Evolutionary conservation across 495 filamentous ascomycete species (phyloP).

Genomic region (Penicillium waksmanii): DNA sequence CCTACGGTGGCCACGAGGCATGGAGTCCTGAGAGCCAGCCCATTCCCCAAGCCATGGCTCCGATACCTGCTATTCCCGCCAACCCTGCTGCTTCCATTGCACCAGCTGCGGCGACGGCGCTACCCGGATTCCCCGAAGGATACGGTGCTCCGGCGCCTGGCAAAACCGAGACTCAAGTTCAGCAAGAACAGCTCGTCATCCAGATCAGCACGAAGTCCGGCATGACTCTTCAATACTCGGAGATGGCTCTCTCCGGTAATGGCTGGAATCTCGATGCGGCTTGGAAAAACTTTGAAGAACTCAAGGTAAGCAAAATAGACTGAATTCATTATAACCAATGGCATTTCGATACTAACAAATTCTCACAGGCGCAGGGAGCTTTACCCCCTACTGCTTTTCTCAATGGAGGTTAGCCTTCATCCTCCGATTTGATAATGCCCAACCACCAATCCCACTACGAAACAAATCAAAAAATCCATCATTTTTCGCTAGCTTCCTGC

Average conservation of each 20-base stretch:
- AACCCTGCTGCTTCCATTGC: conserved; percentile 12
- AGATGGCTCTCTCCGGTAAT: conserved; percentile 69
- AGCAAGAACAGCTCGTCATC: conserved; percentile 64
- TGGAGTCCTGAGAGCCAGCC: conserved; percentile 55
- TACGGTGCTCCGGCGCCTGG: conserved; percentile 46
- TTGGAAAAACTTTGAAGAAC: conserved; percentile 64
- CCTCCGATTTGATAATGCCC: neutral
- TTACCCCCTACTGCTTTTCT: conserved; percentile 47
- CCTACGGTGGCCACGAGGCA: conserved; percentile 64
- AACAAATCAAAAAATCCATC: neutral
- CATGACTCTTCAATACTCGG: conserved; percentile 73
- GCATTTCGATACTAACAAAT: neutral
- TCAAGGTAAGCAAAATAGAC: conserved; percentile 41
- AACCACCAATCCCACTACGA: neutral
- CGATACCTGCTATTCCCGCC: conserved; percentile 13
- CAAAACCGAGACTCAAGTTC: conserved; percentile 48
- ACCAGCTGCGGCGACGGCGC: conserved; percentile 15
- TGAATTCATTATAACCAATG: neutral
- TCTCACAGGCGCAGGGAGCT: conserved; percentile 40
- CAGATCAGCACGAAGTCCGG: conserved; percentile 69
- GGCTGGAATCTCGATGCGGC: conserved; percentile 76
- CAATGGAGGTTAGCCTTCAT: conserved; percentile 21
- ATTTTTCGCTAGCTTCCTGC: conserved; percentile 7
- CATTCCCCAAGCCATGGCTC: conserved; percentile 24
- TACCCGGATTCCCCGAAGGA: conserved; percentile 38